Base-by-base conservation (phyloP, 306 rosid species). In the Aeschynomene evenia region DNA sequence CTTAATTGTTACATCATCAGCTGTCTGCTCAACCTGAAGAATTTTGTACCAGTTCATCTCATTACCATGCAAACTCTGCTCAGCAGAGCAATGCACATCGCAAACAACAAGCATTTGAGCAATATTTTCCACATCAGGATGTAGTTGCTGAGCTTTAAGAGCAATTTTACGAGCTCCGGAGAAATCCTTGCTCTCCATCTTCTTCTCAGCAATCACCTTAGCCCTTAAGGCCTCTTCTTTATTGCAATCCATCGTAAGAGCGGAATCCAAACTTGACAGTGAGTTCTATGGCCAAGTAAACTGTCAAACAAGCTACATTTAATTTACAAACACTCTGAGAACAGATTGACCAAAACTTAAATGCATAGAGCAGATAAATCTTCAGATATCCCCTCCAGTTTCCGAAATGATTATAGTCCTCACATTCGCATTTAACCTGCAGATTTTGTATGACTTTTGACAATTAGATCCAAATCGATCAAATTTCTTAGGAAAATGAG, bases 141-240 rank as follows among this genome's bases (percentile, higher is more conserved):
- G 81, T 66, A 94, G 90, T 33, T 83, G 82, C 75, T 88, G 90
- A 18, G 95, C 97, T 80, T 80, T 89, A 45, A 78, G 71, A 48
- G 65, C 89, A 52, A 91, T 13, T 76, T 87, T 88, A 15, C 82
- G 92, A 28, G 97, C 99, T 75, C 79, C 97, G 0, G 4, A 5
- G 65, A 87, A 94, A 85, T 94, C 99, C 77, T 91, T 91, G 83
- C 58, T 72, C 72, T 80, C 86, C 99, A 91, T 84, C 85, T 83
- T 91, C 80, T 84, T 78, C 84, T 81, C 89, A 70, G 96, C 97
- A 54, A 91, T 77, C 29, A n/a, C 80, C 82, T 81, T 91, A 79
- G 96, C 92, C 89, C 88, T 91, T 79, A 89, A 14, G 79, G 99
- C 99, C 85, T 94, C 99, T 76, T 88, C 99, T 73, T 82, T 94